phyloP scores from a whole-genome alignment of 2,329 filamentous ascomycete genomes.

The Fusarium guadeloupense region DNA sequence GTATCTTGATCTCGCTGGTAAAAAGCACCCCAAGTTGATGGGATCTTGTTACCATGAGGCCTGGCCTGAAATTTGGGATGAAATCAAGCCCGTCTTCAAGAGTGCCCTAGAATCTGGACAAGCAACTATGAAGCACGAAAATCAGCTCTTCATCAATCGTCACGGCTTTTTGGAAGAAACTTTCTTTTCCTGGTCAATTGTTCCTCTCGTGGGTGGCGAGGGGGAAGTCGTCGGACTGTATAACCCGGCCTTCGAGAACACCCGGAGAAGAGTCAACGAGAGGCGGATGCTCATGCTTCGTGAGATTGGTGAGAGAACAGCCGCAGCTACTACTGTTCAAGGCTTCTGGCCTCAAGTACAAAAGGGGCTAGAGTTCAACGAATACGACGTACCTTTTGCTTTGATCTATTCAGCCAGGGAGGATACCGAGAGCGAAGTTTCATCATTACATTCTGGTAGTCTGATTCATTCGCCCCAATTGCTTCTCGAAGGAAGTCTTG shows the following conservation, averaged over 20 bases:
- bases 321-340: conserved; percentile 75
- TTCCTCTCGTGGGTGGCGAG: conserved; percentile 78
- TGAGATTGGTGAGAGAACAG: conserved; percentile 79
- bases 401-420: conserved; percentile 80
- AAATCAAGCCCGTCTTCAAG: conserved; percentile 73
- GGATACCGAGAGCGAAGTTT: conserved; percentile 75
- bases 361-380: conserved; percentile 75
- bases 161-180: conserved; percentile 79
- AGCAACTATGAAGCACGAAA: conserved; percentile 86
- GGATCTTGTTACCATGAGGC: conserved; percentile 73
- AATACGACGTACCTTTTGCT: conserved; percentile 78
- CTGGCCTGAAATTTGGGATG: conserved; percentile 80
- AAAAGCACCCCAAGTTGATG: conserved; percentile 81
- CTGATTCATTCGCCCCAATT: conserved; percentile 69
- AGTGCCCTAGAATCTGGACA: conserved; percentile 75
- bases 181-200: conserved; percentile 84
- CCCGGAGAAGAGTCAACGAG: conserved; percentile 79
- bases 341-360: conserved; percentile 78
- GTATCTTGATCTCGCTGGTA: conserved; percentile 74
- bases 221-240: conserved; percentile 80
- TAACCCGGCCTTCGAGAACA: conserved; percentile 85
- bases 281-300: conserved; percentile 80
- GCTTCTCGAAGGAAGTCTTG: conserved; percentile 76
- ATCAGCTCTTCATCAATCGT: conserved; percentile 76
- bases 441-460: conserved; percentile 75